A percentile compares a stretch with the other conserved stretches of the same genome.
Conservation (phyloP, 371 early-diverging fungal species). For the Mortierella sp. region DNA sequence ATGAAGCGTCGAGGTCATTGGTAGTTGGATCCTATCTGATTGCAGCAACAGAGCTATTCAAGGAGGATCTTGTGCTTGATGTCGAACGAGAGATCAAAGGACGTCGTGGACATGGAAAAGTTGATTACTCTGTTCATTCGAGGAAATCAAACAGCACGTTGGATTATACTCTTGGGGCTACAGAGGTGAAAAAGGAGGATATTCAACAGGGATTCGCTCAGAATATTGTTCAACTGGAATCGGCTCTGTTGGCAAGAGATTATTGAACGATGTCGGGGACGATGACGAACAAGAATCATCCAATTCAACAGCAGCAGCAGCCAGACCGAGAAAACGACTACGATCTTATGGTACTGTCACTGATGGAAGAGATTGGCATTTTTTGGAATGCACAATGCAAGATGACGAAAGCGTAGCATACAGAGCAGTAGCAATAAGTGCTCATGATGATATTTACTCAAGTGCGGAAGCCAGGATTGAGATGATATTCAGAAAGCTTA, state of each 20-base stretch:
- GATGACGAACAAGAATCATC: background rate
- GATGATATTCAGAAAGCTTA: too few species aligned
- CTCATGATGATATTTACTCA: too few species aligned
- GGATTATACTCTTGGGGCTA: background rate
- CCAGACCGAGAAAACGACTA: background rate
- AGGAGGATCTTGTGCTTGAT: constrained; percentile 8
- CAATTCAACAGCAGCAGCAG: background rate
- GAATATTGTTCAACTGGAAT: constrained; percentile 1
- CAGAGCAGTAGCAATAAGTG: too few species aligned
- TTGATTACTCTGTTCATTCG: constrained; percentile 26
- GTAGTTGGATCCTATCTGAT: constrained; percentile 12
- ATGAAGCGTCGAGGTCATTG: constrained; percentile 22
- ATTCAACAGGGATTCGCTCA: background rate
- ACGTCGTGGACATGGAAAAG: constrained; percentile 25
- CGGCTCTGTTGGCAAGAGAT: background rate
- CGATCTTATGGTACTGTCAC: background rate
- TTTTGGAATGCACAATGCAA: background rate
- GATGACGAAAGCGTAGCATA: background rate
- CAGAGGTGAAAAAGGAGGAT: background rate
- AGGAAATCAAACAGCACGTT: background rate
- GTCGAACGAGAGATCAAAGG: constrained; percentile 24
- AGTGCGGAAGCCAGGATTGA: too few species aligned
- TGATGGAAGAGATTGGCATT: background rate
- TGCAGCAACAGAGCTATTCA: constrained; percentile 13
- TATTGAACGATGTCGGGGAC: background rate